Conservation (phyloP, 1,139 yeast genomes). For the Scheffersomyces stambukii region DNA sequence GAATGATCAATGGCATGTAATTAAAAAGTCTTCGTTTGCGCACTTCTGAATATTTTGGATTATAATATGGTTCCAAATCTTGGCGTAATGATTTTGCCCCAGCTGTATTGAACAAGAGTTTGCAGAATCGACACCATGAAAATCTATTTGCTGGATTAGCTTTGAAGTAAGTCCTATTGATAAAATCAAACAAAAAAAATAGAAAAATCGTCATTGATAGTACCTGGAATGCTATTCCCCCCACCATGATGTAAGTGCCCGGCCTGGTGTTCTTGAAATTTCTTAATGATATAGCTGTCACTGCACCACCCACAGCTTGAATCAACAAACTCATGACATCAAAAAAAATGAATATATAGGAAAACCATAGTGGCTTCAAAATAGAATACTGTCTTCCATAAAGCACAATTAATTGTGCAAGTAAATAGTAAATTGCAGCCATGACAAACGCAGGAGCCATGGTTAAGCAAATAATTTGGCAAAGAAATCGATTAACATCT, state of each 20-base stretch:
- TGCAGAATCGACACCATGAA: slow-evolving; percentile 7
- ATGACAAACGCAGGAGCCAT: slow-evolving; percentile 38
- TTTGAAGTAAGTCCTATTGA: slow-evolving; percentile 20
- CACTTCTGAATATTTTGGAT: slow-evolving; percentile 12
- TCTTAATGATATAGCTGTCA: slow-evolving; percentile 24
- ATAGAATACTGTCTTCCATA: slow-evolving; percentile 24
- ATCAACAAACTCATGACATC: slow-evolving; percentile 29
- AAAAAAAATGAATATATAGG: slow-evolving; percentile 32
- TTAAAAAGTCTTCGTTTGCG: slow-evolving; percentile 16
- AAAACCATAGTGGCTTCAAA: slow-evolving; percentile 30
- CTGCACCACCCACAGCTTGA: slow-evolving; percentile 37
- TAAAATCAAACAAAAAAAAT: slow-evolving; percentile 22
- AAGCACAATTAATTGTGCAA: slow-evolving; percentile 30
- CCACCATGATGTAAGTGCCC: slow-evolving; percentile 36
- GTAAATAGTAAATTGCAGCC: slow-evolving; percentile 36
- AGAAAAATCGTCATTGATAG: slow-evolving; percentile 32
- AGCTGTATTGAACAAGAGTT: slow-evolving; percentile 21
- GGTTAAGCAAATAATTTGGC: slow-evolving; percentile 33
- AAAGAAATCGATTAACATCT: slow-evolving; percentile 20
- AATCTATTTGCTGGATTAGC: slow-evolving; percentile 4
- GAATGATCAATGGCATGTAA: slow-evolving; percentile 20
- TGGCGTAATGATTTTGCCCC: slow-evolving; percentile 13
- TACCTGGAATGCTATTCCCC: slow-evolving; percentile 37
- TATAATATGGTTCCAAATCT: slow-evolving; percentile 17
- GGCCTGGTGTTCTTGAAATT: slow-evolving; percentile 12